A percentile compares a stretch with the other conserved stretches of the same genome.
phyloP scores from a whole-genome alignment of 306 rosid genomes.

The Dalbergia cultrata region DNA sequence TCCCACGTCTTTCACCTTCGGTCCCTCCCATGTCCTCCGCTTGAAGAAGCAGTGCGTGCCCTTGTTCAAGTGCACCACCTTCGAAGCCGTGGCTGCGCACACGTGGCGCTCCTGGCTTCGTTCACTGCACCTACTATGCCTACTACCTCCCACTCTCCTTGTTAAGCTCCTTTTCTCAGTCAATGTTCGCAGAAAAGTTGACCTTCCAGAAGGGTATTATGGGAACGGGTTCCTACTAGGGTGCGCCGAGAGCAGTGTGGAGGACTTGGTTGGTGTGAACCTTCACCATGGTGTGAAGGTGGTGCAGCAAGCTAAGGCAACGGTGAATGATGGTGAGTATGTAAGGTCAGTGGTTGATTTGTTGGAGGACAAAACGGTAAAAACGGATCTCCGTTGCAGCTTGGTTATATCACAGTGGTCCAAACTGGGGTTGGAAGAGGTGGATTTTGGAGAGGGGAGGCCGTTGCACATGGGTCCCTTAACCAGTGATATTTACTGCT shows the following conservation, averaged over 20 bases:
- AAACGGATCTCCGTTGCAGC: conserved; percentile 64
- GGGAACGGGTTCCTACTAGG: conserved; percentile 82
- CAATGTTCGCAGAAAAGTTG: conserved; percentile 55
- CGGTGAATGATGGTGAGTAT: conserved; percentile 62
- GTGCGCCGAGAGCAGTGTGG: conserved; percentile 64
- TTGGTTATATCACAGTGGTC: conserved; percentile 93
- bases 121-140: conserved; percentile 18
- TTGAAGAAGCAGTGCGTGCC: conserved; percentile 75
- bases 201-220: conserved; percentile 66
- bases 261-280: conserved; percentile 54
- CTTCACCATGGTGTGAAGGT: conserved; percentile 60
- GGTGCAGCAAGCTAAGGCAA: conserved; percentile 68
- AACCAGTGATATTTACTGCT: conserved; percentile 78
- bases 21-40: conserved; percentile 54
- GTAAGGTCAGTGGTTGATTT: conserved; percentile 72
- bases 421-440: conserved; percentile 76
- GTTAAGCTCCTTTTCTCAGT: conserved; percentile 84
- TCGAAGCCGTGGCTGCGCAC: conserved; percentile 82
- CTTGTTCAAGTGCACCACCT: conserved; percentile 68
- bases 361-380: conserved; percentile 70
- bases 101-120: conserved; percentile 92
- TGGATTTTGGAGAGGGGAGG: conserved; percentile 87
- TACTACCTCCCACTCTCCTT: neutral
- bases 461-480: conserved; percentile 80
- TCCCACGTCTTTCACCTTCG: conserved; percentile 67